Conservation (phyloP, 2,329 filamentous ascomycete species). For the Didymella keratinophila region DNA sequence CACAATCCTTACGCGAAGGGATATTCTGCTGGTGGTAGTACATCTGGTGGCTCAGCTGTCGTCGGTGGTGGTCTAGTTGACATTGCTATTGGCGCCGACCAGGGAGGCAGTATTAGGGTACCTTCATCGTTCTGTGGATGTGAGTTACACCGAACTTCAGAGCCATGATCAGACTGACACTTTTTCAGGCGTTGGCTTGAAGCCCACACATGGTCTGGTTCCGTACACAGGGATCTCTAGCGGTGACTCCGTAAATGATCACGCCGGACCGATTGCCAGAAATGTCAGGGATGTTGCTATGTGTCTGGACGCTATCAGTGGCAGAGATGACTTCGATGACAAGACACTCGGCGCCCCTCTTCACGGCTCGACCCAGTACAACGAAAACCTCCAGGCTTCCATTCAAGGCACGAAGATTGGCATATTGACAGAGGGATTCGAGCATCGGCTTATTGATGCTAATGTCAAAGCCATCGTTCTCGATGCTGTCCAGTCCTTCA, state of each 20-base stretch:
- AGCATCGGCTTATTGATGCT: slow-evolving; percentile 45
- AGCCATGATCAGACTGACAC: not conserved
- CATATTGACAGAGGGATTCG: slow-evolving; percentile 38
- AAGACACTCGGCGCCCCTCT: slow-evolving; percentile 38
- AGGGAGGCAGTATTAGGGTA: slow-evolving; percentile 52
- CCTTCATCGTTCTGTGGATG: slow-evolving; percentile 49
- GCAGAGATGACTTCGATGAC: slow-evolving; percentile 44
- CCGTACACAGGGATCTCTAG: slow-evolving; percentile 59
- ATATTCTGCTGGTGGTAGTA: slow-evolving; percentile 59
- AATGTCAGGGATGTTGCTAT: slow-evolving; percentile 35
- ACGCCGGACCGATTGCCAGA: slow-evolving; percentile 48
- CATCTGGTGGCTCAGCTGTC: slow-evolving; percentile 54
- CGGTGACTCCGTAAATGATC: slow-evolving; percentile 53
- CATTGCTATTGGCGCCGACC: slow-evolving; percentile 51
- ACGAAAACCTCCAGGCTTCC: slow-evolving; percentile 22
- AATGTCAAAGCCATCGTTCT: slow-evolving; percentile 55
- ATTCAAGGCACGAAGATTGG: slow-evolving; percentile 38
- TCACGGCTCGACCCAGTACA: slow-evolving; percentile 35
- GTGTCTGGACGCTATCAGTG: slow-evolving; percentile 42
- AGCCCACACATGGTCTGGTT: slow-evolving; percentile 59
- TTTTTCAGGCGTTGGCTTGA: slow-evolving; percentile 35
- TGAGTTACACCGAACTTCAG: slow-evolving; percentile 15
- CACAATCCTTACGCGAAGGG: slow-evolving; percentile 55
- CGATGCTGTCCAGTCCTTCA: slow-evolving; percentile 34
- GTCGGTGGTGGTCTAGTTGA: slow-evolving; percentile 53